Base-by-base conservation (phyloP, 352 stramenopile genomes). In the Globisporangium echinulatum region DNA sequence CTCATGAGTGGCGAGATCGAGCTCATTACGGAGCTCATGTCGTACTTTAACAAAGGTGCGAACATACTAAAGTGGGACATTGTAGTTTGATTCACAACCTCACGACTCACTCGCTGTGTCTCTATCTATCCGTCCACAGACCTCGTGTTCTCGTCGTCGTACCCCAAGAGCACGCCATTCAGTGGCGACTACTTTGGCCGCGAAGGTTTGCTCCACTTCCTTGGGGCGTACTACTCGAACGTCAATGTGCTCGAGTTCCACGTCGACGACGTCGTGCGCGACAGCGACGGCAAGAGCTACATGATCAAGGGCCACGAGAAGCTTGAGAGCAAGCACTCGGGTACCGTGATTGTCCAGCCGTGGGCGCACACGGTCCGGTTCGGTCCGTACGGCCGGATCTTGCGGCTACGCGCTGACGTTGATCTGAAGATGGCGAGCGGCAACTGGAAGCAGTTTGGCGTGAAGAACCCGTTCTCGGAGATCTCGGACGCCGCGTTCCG, bases 31-130 rank as follows among this genome's bases (percentile, higher is more conserved):
- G 84, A 95, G 42, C 67, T 93, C 48, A 57, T 93, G 57, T 71
- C 86, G 25, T 95, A 92, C 53, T 95, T 95, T 57, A 95, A 94
- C 71, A 95, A 95, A 72, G 71, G 71, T 79, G 52, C 19, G 50
- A 49, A 7, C 36, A 15, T 44, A 15, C 13, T 7, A 7, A 1
- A 7, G 42, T 14, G 9, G 25, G 25, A 33, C 25, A 3, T 3
- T 33, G 25, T 33, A 33, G 25, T 33, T 33, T 3, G 25, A 3
- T 33, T 2, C 25, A 33, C 25, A 33, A 33, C 25, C 25, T 33
- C 25, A 44, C 40, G 11, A 44, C 40, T 44, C 7, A 10, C 37
- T 39, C 11, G 9, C 25, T 56, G 19, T n/a, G 14, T 4, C 25
- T 14, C 17, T 50, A 7, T 14, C 3, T 7, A 7, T 14, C 5